Percentiles rank a stretch among this genome's conserved stretches.
Conservation (phyloP, 805 yeast genomes). For the Pichia scutulata region DNA sequence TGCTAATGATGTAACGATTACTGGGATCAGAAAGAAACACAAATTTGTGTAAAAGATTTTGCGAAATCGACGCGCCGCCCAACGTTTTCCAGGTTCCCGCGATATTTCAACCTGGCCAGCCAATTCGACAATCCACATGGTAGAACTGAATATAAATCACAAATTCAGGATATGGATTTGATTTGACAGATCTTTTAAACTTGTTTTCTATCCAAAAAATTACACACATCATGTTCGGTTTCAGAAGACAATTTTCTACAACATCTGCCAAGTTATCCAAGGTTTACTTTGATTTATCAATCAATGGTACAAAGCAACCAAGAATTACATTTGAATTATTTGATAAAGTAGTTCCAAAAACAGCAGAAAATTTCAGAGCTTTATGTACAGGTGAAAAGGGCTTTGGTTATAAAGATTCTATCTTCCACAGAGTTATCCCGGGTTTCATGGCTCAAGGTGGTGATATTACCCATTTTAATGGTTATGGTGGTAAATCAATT, state of each 20-base stretch:
- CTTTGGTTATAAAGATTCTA: constrained; percentile 73
- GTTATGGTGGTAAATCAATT: constrained; percentile 86
- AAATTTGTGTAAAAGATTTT: too few species aligned
- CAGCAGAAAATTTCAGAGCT: constrained; percentile 94
- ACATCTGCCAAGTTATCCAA: constrained; percentile 39
- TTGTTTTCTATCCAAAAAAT: too few species aligned
- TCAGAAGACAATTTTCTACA: constrained; percentile 44
- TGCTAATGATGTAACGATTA: too few species aligned
- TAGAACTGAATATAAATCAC: too few species aligned
- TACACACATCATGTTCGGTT: neutral
- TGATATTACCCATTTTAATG: constrained; percentile 76
- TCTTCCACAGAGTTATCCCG: constrained; percentile 95
- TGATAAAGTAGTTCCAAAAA: constrained; percentile 90
- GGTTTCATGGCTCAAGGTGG: constrained; percentile 96
- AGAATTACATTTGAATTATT: constrained; percentile 76
- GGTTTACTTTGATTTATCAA: constrained; percentile 50
- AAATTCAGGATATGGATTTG: too few species aligned
- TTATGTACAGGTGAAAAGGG: constrained; percentile 88
- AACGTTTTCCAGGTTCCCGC: too few species aligned
- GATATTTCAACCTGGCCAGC: too few species aligned
- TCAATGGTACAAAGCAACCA: constrained; percentile 43
- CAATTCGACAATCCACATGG: too few species aligned
- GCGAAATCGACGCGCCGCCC: too few species aligned
- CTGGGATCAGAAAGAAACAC: too few species aligned
- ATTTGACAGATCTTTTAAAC: too few species aligned